phyloP scores from a whole-genome alignment of 2,329 filamentous ascomycete genomes.

The Neofusicoccum kwambonambiense region DNA sequence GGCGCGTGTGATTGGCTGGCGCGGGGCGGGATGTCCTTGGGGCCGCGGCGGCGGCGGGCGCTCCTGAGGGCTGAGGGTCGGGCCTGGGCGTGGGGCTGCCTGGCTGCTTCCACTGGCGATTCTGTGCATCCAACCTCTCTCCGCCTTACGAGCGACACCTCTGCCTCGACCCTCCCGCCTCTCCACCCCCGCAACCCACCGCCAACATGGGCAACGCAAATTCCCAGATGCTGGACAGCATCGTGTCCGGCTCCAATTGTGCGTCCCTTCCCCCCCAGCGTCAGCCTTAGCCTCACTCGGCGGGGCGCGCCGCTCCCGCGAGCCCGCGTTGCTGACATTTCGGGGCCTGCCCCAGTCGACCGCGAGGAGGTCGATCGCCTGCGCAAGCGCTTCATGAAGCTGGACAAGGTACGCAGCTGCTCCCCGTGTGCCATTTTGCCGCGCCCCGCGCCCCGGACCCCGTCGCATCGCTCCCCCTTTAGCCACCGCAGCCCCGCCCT shows the following conservation, averaged over 20 bases:
- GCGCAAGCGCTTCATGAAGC: conserved; percentile 97
- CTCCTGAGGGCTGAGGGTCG: conserved; percentile 1
- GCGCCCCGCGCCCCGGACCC: background rate
- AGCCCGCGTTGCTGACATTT: background rate
- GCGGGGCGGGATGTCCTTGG: too few species aligned
- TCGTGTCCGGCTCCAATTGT: conserved; percentile 97
- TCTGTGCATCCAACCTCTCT: background rate
- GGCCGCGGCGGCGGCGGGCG: background rate
- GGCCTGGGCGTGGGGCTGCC: conserved; percentile 10
- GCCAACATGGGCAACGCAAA: conserved; percentile 55
- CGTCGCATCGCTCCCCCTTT: background rate
- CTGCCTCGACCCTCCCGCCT: background rate
- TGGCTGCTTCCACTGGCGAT: background rate
- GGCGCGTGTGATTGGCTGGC: conserved; percentile 2
- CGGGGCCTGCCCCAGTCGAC: conserved; percentile 65
- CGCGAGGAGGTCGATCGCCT: conserved; percentile 94
- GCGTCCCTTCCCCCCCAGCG: conserved; percentile 33
- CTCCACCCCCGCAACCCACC: conserved; percentile 20
- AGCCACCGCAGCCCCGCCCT: background rate
- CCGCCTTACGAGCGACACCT: background rate
- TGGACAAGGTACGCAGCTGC: conserved; percentile 74
- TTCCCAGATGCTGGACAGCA: conserved; percentile 81
- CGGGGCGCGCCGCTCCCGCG: background rate
- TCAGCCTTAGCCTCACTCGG: background rate
- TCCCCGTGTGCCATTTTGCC: background rate